These are phyloP conservation scores for Exophiala mesophila DNA, from an alignment of 2,329 filamentous ascomycete genomes.

Conservation along the genomic window DNA sequence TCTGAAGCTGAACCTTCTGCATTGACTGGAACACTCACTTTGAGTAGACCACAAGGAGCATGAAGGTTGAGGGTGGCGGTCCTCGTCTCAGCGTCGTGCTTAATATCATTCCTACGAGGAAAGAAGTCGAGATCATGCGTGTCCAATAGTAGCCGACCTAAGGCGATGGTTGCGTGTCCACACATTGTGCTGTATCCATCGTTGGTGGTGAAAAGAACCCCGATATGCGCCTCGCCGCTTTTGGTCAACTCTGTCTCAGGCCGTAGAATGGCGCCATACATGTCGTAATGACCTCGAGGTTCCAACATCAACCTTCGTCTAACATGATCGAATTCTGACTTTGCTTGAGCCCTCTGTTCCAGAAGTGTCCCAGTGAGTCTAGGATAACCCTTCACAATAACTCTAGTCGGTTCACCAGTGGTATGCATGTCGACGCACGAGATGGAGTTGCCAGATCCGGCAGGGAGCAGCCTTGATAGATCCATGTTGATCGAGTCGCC, in stretches of 20 bases:
- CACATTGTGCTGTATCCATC: slow-evolving; percentile 49
- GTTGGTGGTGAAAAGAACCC: slow-evolving; percentile 46
- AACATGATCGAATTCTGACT: slow-evolving; percentile 37
- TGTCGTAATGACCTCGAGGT: slow-evolving; percentile 47
- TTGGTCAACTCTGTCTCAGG: slow-evolving; percentile 40
- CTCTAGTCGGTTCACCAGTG: slow-evolving; percentile 47
- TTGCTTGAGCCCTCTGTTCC: slow-evolving; percentile 37
- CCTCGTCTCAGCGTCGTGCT: slow-evolving; percentile 26
- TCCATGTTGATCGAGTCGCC: slow-evolving; percentile 4
- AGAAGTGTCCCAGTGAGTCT: slow-evolving; percentile 37
- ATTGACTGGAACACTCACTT: slow-evolving; percentile 37
- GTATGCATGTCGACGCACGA: slow-evolving; percentile 43
- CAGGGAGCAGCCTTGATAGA: slow-evolving; percentile 1
- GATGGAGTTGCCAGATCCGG: slow-evolving; percentile 4
- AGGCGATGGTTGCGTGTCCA: slow-evolving; percentile 49
- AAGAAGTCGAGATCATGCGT: slow-evolving; percentile 38
- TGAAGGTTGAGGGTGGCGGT: slow-evolving; percentile 37
- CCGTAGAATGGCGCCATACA: slow-evolving; percentile 48
- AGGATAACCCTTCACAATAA: slow-evolving; percentile 41
- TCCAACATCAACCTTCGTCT: slow-evolving; percentile 43
- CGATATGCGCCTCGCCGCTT: slow-evolving; percentile 42
- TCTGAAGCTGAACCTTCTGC: slow-evolving; percentile 32
- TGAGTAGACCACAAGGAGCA: slow-evolving; percentile 42
- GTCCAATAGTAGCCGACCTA: slow-evolving; percentile 43
- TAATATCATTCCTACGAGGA: slow-evolving; percentile 32